These are phyloP conservation scores for Drosera capensis DNA, from an alignment of 148 eudicot genomes.

Conservation along the genomic window DNA sequence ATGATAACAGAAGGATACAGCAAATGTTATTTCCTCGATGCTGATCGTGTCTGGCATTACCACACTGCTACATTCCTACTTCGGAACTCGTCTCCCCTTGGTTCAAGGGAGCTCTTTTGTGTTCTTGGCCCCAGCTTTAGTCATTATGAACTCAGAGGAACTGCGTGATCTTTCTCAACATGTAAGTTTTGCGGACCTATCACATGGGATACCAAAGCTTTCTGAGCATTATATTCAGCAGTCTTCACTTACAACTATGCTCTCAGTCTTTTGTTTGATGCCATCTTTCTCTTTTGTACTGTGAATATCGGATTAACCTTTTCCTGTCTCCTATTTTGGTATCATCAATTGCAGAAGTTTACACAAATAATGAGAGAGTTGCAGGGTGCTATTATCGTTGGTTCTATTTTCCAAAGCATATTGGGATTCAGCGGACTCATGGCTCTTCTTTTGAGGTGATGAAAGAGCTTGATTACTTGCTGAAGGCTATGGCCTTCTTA, in stretches of 20 bases:
- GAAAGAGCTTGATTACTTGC: neutral
- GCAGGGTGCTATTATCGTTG: conserved; percentile 85
- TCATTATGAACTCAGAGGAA: conserved; percentile 71
- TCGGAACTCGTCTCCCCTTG: conserved; percentile 94
- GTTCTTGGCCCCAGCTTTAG: conserved; percentile 82
- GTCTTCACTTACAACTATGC: neutral
- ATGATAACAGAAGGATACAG: conserved; percentile 71
- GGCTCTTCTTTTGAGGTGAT: conserved; percentile 66
- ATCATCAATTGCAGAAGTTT: conserved; percentile 55
- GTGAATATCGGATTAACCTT: conserved; percentile 8
- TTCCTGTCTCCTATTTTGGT: conserved; percentile 3
- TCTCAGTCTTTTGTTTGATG: neutral
- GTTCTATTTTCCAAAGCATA: conserved; percentile 73
- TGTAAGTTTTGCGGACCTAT: conserved; percentile 27
- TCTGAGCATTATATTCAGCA: too few relatives aligned
- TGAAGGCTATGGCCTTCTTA: neutral
- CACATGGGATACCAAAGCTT: too few relatives aligned
- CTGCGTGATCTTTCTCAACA: conserved; percentile 72
- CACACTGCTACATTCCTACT: conserved; percentile 64
- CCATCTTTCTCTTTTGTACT: neutral
- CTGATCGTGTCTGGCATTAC: conserved; percentile 76
- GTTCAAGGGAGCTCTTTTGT: conserved; percentile 97
- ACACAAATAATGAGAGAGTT: conserved; percentile 89
- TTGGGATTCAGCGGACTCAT: conserved; percentile 86
- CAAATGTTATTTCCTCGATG: conserved; percentile 75